Evolutionary conservation across 805 yeast species (phyloP), one percentile per base, ranked within the genome.

Genomic region (Candida succiphila): DNA sequence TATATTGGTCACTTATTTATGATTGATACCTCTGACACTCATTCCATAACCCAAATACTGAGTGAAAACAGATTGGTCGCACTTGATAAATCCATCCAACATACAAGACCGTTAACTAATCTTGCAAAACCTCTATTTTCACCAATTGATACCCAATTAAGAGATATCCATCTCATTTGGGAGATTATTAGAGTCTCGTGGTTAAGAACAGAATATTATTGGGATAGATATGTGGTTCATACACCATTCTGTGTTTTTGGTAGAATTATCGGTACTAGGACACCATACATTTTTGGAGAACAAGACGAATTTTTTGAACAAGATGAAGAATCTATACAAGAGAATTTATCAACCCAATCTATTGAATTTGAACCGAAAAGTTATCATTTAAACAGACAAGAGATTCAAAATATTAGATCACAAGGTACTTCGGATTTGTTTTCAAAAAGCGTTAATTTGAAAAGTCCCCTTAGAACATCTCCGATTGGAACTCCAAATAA

Each of bases 181-280:
- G 51, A 52, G 5, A 36, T 42, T 10, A n/a, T 39, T 5, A 10
- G n/a, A 7, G 49, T 42, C 19, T 25, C 48, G 3, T 56, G 61
- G 60, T 30, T 42, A 12, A 43, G 60, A 34, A 45, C 68, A 1
- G 63, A 54, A 30, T 65, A 64, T 38, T 47, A 58, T 27, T 56
- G 57, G 39, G 65, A 64, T 37, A 41, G 66, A 30, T 61, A 61
- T 35, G 31, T 61, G 5, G 38, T 55, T 7, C 63, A 65, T 39
- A 51, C 58, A 10, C 65, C 64, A 0, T 37, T 47, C 25, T 60
- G 61, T 36, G 31, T 50, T 5, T 13, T 51, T 15, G 37, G 43
- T 18, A 42, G 51, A 32, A 12, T 51, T 2, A 37, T 7, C 8
- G 37, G 39, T 12, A 12, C 9, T 12, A 23, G 36, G 25, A 23